phyloP scores from a whole-genome alignment of 2,329 filamentous ascomycete genomes.

The Fusarium sp. region DNA sequence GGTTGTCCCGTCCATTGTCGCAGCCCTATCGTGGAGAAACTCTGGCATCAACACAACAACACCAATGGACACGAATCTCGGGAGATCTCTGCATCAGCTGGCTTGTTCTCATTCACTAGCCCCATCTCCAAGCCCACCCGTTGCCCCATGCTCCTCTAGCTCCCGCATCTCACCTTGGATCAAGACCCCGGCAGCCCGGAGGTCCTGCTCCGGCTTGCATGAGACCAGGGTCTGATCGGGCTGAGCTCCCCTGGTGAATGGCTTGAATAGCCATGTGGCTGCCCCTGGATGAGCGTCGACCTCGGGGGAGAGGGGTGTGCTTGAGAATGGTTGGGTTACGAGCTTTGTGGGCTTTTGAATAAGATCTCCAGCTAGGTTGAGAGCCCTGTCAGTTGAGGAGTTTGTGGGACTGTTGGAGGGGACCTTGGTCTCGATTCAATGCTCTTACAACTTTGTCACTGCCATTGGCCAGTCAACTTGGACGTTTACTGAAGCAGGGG shows the following conservation, averaged over 20 bases:
- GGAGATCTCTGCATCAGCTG: neutral
- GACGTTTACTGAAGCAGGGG: neutral
- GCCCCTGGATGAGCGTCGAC: conserved; percentile 1
- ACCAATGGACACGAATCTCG: neutral
- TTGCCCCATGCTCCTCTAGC: neutral
- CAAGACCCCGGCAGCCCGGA: conserved; percentile 10
- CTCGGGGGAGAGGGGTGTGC: neutral
- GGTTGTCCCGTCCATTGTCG: conserved; percentile 17
- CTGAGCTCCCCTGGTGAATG: conserved; percentile 7
- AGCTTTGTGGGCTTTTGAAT: conserved; percentile 14
- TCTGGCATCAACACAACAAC: neutral
- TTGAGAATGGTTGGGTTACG: conserved; percentile 17
- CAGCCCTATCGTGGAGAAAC: neutral
- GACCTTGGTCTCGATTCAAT: neutral
- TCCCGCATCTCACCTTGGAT: conserved; percentile 3
- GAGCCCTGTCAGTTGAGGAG: neutral
- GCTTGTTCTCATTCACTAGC: neutral
- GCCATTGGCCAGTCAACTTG: conserved; percentile 6
- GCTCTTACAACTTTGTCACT: neutral
- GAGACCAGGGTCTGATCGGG: conserved; percentile 4
- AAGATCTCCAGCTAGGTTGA: conserved; percentile 2
- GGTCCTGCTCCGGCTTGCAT: conserved; percentile 13
- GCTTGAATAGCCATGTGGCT: conserved; percentile 2
- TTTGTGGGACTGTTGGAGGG: conserved; percentile 3
- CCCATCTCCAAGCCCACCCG: conserved; percentile 1